phyloP scores from a whole-genome alignment of 164 flowering plant species.

The Sedum album region DNA sequence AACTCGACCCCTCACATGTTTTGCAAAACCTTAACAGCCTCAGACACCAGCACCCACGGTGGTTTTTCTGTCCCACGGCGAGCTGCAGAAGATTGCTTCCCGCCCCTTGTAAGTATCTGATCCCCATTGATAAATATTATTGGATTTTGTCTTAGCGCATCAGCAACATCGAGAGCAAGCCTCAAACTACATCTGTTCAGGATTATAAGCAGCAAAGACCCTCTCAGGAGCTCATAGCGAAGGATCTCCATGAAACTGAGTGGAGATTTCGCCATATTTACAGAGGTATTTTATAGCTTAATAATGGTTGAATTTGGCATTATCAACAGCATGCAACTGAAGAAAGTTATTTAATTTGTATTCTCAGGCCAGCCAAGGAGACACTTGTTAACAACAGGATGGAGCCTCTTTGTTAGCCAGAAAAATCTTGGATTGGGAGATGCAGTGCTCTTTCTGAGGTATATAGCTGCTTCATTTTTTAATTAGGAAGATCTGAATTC shows the following conservation, averaged over 20 bases:
- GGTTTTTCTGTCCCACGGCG: too few relatives aligned
- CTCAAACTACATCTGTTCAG: conserved; percentile 24
- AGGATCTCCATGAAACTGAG: conserved; percentile 86
- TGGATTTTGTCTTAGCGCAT: background rate
- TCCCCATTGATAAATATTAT: background rate
- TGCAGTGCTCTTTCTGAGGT: conserved; percentile 71
- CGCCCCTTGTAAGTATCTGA: conserved; percentile 52
- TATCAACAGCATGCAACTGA: background rate
- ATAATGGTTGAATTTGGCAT: background rate
- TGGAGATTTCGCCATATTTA: conserved; percentile 97
- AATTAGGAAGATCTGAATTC: background rate
- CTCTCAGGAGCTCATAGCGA: conserved; percentile 86
- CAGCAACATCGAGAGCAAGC: background rate
- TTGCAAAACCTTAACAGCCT: conserved; percentile 92
- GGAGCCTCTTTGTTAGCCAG: conserved; percentile 88
- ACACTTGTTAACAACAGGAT: conserved; percentile 93
- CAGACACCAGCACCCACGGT: too few relatives aligned
- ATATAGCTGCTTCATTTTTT: conserved; percentile 9
- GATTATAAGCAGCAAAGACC: conserved; percentile 88
- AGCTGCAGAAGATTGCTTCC: conserved; percentile 95
- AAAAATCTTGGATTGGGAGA: conserved; percentile 81
- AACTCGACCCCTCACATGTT: conserved; percentile 93
- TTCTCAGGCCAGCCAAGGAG: conserved; percentile 89
- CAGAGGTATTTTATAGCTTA: conserved; percentile 42
- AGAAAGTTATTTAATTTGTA: background rate